Evolutionary conservation across 202 grass and related monocot species (phyloP).

Genomic region (Panicum hallii): DNA sequence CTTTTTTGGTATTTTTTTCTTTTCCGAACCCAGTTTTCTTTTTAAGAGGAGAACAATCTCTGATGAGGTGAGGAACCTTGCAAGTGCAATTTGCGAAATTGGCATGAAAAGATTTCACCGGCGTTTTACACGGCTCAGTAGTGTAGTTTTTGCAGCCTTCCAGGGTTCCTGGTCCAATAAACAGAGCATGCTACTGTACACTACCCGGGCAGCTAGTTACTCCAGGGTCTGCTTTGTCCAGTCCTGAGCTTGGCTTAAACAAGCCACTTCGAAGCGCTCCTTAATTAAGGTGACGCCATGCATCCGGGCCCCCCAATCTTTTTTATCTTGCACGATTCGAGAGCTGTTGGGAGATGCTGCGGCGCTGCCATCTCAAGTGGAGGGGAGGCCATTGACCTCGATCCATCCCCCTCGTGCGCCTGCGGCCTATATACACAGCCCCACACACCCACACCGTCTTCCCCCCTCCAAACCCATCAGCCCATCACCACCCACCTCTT

Average conservation of each 20-base stretch:
- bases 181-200: background rate
- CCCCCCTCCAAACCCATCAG: constrained; percentile 23
- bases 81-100: background rate
- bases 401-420: constrained; percentile 50
- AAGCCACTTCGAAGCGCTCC: background rate
- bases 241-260: background rate
- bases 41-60: background rate
- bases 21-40: background rate
- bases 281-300: background rate
- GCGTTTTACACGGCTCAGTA: too few species aligned
- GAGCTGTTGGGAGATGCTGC: constrained; percentile 47
- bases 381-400: constrained; percentile 65
- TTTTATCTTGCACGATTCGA: constrained; percentile 43
- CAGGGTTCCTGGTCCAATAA: background rate
- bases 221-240: background rate
- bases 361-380: constrained; percentile 36
- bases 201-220: background rate
- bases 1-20: fast-evolving
- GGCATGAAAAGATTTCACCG: background rate
- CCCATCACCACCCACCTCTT: constrained; percentile 5
- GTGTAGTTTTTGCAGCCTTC: too few species aligned
- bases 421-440: constrained; percentile 58
- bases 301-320: background rate
- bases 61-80: background rate
- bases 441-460: constrained; percentile 36